phyloP scores from a whole-genome alignment of 2,329 filamentous ascomycete species.

The Pochonia chlamydosporia region DNA sequence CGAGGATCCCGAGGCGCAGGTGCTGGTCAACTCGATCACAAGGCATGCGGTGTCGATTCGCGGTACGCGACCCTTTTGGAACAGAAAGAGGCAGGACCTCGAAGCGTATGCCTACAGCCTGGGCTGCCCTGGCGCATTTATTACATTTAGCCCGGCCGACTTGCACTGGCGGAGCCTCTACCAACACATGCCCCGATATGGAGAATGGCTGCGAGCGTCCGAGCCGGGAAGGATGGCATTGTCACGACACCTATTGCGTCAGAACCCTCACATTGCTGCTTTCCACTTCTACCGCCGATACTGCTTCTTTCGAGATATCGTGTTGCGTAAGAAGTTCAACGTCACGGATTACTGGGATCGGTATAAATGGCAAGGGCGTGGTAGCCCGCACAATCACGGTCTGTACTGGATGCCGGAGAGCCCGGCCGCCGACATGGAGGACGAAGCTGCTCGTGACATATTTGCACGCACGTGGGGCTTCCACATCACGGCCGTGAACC shows the following conservation, averaged over 20 bases:
- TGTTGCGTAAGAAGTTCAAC: conserved; percentile 6
- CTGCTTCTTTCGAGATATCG: conserved; percentile 2
- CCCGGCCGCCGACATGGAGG: conserved; percentile 2
- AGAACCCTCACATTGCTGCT: conserved; percentile 8
- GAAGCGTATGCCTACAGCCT: conserved; percentile 5
- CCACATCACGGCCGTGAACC: background rate
- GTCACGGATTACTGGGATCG: background rate
- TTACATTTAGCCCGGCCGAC: background rate
- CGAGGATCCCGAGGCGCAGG: conserved; percentile 4
- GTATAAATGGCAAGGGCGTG: conserved; percentile 8
- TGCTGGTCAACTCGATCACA: conserved; percentile 5
- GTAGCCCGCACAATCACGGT: conserved; percentile 7
- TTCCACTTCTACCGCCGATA: conserved; percentile 7
- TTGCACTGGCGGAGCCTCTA: conserved; percentile 2
- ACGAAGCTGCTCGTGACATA: background rate
- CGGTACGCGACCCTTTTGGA: background rate
- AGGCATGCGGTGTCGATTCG: background rate
- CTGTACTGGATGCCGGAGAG: conserved; percentile 5
- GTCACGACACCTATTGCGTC: conserved; percentile 2
- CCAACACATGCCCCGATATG: conserved; percentile 5
- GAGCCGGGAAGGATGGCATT: conserved; percentile 4
- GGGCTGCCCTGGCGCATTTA: conserved; percentile 1
- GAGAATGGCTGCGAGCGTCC: conserved; percentile 1
- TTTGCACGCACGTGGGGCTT: conserved; percentile 1
- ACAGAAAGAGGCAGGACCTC: conserved; percentile 3